phyloP scores from a whole-genome alignment of 2,329 filamentous ascomycete genomes.

The Penicillium crustosum region DNA sequence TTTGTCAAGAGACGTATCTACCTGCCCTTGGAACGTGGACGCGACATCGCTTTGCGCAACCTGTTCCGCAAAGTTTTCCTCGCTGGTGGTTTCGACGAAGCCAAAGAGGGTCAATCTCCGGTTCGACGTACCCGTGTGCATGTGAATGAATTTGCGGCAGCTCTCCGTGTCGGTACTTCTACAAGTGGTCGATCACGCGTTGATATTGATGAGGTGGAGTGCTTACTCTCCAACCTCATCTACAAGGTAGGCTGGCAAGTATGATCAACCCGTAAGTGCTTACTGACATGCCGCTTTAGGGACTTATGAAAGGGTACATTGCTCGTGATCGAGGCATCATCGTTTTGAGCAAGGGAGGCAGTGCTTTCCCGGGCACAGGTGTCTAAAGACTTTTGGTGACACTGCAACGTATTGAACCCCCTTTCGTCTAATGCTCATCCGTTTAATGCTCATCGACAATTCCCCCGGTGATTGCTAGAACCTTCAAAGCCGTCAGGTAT shows the following conservation, averaged over 20 bases:
- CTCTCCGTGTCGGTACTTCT: slow-evolving; percentile 69
- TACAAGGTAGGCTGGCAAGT: slow-evolving; percentile 73
- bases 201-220: slow-evolving; percentile 93
- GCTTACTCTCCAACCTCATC: slow-evolving; percentile 91
- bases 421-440: neutral
- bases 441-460: neutral
- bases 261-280: neutral
- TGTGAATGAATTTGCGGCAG: slow-evolving; percentile 79
- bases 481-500: neutral
- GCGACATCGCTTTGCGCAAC: slow-evolving; percentile 89
- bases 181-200: slow-evolving; percentile 56
- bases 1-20: slow-evolving; percentile 94
- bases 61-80: slow-evolving; percentile 89
- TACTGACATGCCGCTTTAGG: slow-evolving; percentile 52
- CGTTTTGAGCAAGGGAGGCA: slow-evolving; percentile 83
- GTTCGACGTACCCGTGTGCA: slow-evolving; percentile 72
- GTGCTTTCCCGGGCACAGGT: slow-evolving; percentile 87
- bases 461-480: neutral
- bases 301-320: slow-evolving; percentile 97
- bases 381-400: slow-evolving; percentile 42
- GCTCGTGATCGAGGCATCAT: slow-evolving; percentile 85
- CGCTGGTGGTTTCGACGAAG: slow-evolving; percentile 74
- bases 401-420: neutral
- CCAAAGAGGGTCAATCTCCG: slow-evolving; percentile 65
- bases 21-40: slow-evolving; percentile 84